These are phyloP conservation scores for Aspergillus indologenus DNA, from an alignment of 495 filamentous ascomycete genomes.

Conservation along the genomic window DNA sequence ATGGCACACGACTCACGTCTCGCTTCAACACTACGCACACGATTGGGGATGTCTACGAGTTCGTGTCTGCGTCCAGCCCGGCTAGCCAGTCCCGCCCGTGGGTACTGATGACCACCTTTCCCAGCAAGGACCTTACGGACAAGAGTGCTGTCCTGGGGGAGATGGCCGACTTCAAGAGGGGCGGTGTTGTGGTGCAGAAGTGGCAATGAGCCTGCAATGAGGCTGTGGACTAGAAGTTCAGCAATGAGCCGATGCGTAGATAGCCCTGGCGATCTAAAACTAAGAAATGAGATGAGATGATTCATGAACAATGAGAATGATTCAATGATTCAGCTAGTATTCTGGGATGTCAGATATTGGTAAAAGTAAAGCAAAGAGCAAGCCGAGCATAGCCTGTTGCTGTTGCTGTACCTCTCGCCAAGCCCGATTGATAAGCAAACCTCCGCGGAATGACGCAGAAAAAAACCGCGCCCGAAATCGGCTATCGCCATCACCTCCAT, in stretches of 20 bases:
- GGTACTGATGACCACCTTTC: slow-evolving; percentile 92
- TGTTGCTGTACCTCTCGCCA: background rate
- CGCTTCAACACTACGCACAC: slow-evolving; percentile 93
- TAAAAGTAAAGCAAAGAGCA: no score
- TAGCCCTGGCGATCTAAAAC: background rate
- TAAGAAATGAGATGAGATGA: background rate
- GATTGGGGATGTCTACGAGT: slow-evolving; percentile 84
- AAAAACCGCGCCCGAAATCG: slow-evolving; percentile 26
- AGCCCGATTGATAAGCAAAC: slow-evolving; percentile 43
- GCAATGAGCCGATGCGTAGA: background rate
- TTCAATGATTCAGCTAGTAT: no score
- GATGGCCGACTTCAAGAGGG: slow-evolving; percentile 76
- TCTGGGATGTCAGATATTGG: no score
- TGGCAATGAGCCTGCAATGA: slow-evolving; percentile 63
- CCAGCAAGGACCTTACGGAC: slow-evolving; percentile 87
- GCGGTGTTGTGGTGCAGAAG: slow-evolving; percentile 85
- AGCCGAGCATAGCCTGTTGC: no score
- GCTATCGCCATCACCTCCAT: slow-evolving; percentile 22
- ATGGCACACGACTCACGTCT: slow-evolving; percentile 80
- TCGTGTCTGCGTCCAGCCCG: slow-evolving; percentile 68
- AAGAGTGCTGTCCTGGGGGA: slow-evolving; percentile 66
- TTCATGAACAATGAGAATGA: background rate
- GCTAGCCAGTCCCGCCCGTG: slow-evolving; percentile 59
- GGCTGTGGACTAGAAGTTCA: background rate
- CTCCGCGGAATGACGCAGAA: slow-evolving; percentile 32